A percentile compares a stretch with the other conserved stretches of the same genome.
Evolutionary conservation across 2,329 filamentous ascomycete genomes (phyloP).

Genomic region (Xenoacremonium recifei): DNA sequence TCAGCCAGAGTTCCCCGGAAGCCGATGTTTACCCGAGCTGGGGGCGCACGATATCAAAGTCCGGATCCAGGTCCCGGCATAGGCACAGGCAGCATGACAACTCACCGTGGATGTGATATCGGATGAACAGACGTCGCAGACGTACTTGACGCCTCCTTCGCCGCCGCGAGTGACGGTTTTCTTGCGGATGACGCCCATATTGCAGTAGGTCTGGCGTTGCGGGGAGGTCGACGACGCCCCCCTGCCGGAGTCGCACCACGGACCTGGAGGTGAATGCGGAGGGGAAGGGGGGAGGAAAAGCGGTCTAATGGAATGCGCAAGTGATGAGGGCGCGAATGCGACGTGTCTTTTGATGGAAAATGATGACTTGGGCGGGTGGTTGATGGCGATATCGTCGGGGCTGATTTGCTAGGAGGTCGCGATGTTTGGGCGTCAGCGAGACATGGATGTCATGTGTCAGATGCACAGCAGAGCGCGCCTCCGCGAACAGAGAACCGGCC

Average conservation of each 20-base stretch:
- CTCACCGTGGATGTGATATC: constrained; percentile 95
- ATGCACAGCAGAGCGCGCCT: constrained; percentile 15
- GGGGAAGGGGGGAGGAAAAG: constrained; percentile 14
- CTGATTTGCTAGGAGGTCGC: constrained; percentile 16
- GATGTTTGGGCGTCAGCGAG: constrained; percentile 25
- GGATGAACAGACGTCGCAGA: constrained; percentile 94
- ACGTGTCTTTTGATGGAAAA: constrained; percentile 31
- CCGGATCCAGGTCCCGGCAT: too few species aligned
- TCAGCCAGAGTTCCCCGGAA: too few species aligned
- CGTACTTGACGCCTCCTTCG: constrained; percentile 89
- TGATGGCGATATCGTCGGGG: constrained; percentile 24
- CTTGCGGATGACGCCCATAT: constrained; percentile 94
- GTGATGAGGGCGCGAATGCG: constrained; percentile 11
- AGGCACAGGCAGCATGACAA: constrained; percentile 19
- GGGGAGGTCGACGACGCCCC: constrained; percentile 26
- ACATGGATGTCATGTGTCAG: constrained; percentile 16
- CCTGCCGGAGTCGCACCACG: constrained; percentile 19
- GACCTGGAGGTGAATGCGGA: constrained; percentile 12
- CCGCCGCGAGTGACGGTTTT: constrained; percentile 84
- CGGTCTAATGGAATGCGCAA: constrained; percentile 16
- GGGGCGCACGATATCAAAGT: constrained; percentile 6
- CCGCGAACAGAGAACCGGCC: background rate
- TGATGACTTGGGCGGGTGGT: constrained; percentile 19
- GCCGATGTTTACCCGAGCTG: constrained; percentile 24
- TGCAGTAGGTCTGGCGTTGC: constrained; percentile 24